Evolutionary conservation across 495 filamentous ascomycete genomes (phyloP), one percentile per base, ranked within the genome.

Genomic region (Penicillium odoratum): DNA sequence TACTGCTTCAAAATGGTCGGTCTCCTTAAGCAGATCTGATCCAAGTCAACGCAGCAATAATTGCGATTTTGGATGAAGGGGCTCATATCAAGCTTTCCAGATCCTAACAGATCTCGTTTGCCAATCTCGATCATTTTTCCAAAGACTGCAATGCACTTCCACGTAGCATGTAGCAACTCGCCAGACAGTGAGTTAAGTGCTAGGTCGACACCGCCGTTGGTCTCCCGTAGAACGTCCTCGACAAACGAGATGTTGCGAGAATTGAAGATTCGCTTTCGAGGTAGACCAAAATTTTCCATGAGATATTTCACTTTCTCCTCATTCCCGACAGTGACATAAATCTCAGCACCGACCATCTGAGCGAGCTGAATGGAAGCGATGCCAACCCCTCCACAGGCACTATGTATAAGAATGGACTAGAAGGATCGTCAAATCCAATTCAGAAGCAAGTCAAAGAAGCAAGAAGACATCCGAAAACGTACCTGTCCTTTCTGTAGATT

Each of bases 41-140:
- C 57, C 6, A 70, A 10, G 31, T 63, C 63, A 4, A 64, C 54
- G 21, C 57, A 65, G 15, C 59, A 70, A n/a, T 51, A 60, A 28
- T 61, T 69, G 1, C 66, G 68, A 1, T 70, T 62, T 1, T 13
- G 45, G 0, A 43, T 57, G 61, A 83, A 82, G 7, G 63, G 59
- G 3, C 62, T 62, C 68, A 75, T 69, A 5, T 66, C 53, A 33
- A 76, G 56, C 11, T 18, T 55, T 18, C 63, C 67, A 13, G 54
- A 52, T 7, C 67, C 66, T 0, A 74, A 34, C n/a, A 77, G 48
- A 53, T 68, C 59, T 16, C 51, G 54, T 51, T 75, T 75, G 0
- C 71, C 68, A 26, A 75, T 61, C 49, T 73, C 73, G 7, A 74
- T 59, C 57, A 76, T 59, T 1, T 52, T 70, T 11, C 72, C 72